Conservation (phyloP, 768 basidiomycete species). For the Neoboletus subvelutipes region DNA sequence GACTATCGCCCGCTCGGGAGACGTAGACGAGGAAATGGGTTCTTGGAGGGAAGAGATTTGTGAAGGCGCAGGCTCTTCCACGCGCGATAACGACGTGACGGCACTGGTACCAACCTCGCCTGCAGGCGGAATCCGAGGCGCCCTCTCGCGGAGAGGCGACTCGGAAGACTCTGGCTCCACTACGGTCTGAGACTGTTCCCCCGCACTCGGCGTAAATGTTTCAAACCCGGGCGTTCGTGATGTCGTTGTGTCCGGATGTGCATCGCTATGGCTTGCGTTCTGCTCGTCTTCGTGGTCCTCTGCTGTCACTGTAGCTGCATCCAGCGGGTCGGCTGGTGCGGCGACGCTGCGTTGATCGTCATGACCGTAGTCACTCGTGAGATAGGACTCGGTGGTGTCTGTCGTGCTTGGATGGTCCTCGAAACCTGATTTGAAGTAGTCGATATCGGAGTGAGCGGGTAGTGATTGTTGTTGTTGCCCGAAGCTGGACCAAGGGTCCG, state of each 20-base stretch:
- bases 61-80: conserved; percentile 14
- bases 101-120: conserved; percentile 22
- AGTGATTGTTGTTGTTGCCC: conserved; percentile 36
- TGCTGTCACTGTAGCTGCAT: conserved; percentile 36
- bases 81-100: conserved; percentile 16
- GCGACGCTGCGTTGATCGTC: conserved; percentile 19
- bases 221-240: conserved; percentile 51
- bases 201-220: conserved; percentile 29
- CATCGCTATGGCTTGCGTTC: conserved; percentile 12
- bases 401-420: conserved; percentile 26
- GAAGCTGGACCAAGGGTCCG: conserved; percentile 75
- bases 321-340: conserved; percentile 40
- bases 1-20: conserved; percentile 28
- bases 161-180: conserved; percentile 9
- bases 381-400: conserved; percentile 36
- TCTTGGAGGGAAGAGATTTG: conserved; percentile 11
- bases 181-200: conserved; percentile 23
- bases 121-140: conserved; percentile 38
- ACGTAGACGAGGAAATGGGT: conserved; percentile 14
- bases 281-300: conserved; percentile 34
- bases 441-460: conserved; percentile 22
- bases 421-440: conserved; percentile 30
- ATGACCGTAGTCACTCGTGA: conserved; percentile 36
- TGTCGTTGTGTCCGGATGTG: conserved; percentile 9
- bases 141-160: conserved; percentile 16